Percentiles rank a stretch among this genome's conserved stretches.
Conservation (phyloP, 176 grass and related monocot species). For the Musa beccarii region DNA sequence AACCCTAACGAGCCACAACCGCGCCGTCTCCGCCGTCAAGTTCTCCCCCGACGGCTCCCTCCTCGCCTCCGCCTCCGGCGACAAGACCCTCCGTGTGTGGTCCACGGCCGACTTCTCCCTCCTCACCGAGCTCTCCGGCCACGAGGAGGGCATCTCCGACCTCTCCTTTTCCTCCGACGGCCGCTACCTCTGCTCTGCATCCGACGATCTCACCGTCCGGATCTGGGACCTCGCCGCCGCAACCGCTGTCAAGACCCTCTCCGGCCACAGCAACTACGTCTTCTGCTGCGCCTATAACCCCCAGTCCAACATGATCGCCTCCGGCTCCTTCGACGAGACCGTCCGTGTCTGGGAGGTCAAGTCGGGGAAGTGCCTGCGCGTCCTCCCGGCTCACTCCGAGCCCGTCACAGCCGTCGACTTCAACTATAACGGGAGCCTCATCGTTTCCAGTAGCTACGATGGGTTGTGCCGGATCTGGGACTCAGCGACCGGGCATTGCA, state of each 20-base stretch:
- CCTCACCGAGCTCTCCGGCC: conserved; percentile 1
- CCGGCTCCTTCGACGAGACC: conserved; percentile 14
- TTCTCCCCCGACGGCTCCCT: conserved; percentile 14
- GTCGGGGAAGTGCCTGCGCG: conserved; percentile 7
- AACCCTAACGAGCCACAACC: conserved; percentile 4
- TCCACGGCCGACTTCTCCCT: conserved; percentile 3
- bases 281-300: conserved; percentile 17
- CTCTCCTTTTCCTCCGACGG: conserved; percentile 15
- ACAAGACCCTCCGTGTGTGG: conserved; percentile 14
- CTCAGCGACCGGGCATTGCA: conserved; percentile 3
- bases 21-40: conserved; percentile 5
- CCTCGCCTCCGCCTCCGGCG: conserved; percentile 14
- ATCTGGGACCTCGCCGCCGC: conserved; percentile 7
- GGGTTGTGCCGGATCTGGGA: conserved; percentile 20
- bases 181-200: conserved; percentile 18
- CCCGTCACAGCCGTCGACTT: conserved; percentile 16
- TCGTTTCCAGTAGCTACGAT: conserved; percentile 20
- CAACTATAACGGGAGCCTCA: not conserved
- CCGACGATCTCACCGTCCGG: conserved; percentile 13
- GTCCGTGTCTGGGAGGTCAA: conserved; percentile 20
- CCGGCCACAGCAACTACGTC: conserved; percentile 7
- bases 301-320: conserved; percentile 16
- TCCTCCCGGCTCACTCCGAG: conserved; percentile 11
- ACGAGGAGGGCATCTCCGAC: conserved; percentile 12
- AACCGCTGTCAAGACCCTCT: not conserved